These are phyloP conservation scores for Protomyces pachydermus DNA, from an alignment of 1,139 yeast genomes.

Conservation along the genomic window DNA sequence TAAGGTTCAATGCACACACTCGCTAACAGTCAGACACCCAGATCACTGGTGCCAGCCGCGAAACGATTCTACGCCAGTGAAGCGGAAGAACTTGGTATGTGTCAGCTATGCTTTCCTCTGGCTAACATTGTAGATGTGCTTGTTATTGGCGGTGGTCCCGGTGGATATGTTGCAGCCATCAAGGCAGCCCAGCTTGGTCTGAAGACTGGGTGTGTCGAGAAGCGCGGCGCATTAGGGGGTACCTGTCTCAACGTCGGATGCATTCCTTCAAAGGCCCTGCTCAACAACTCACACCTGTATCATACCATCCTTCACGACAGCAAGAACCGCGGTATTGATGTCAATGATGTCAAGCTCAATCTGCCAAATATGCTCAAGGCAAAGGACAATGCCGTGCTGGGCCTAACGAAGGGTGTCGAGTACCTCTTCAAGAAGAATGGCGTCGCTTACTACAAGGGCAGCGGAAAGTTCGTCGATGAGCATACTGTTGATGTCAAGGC, in stretches of 20 bases:
- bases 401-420: constrained; percentile 90
- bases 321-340: constrained; percentile 82
- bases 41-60: background rate
- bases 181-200: constrained; percentile 95
- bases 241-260: constrained; percentile 98
- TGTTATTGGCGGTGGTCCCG: constrained; percentile 98
- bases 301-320: constrained; percentile 87
- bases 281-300: constrained; percentile 89
- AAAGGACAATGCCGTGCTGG: constrained; percentile 82
- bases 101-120: background rate
- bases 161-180: constrained; percentile 95
- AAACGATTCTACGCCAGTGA: constrained; percentile 21
- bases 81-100: constrained; percentile 21
- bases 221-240: constrained; percentile 94
- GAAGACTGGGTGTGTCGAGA: constrained; percentile 93
- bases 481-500: constrained; percentile 74
- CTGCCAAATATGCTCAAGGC: constrained; percentile 79
- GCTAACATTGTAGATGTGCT: constrained; percentile 7
- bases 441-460: constrained; percentile 90
- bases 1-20: too few species aligned
- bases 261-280: constrained; percentile 93
- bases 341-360: constrained; percentile 66
- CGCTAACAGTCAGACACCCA: background rate
- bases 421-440: constrained; percentile 92
- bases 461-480: constrained; percentile 81